Evolutionary conservation across 306 rosid species (phyloP).

Genomic region (Malus sylvestris): DNA sequence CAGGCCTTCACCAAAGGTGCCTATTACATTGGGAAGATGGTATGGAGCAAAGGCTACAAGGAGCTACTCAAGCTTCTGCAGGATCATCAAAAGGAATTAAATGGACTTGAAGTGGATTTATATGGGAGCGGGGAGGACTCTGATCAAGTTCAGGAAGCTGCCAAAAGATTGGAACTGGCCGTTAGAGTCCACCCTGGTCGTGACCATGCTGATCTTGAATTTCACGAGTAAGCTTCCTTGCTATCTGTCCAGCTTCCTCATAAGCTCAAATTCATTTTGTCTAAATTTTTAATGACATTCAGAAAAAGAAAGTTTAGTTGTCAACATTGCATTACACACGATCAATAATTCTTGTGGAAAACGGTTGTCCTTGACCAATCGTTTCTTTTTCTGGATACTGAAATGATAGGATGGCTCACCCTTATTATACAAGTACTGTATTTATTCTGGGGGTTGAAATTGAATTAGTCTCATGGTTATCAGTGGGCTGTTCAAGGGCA

Average conservation of each 20-base stretch:
- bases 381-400: background rate
- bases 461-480: background rate
- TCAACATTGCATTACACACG: background rate
- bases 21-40: constrained; percentile 93
- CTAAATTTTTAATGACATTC: background rate
- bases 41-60: constrained; percentile 94
- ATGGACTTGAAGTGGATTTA: constrained; percentile 75
- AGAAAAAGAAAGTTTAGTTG: background rate
- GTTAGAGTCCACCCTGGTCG: constrained; percentile 74
- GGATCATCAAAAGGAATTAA: constrained; percentile 55
- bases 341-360: background rate
- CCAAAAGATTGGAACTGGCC: constrained; percentile 46
- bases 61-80: constrained; percentile 72
- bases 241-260: background rate
- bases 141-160: constrained; percentile 58
- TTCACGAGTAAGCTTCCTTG: constrained; percentile 68
- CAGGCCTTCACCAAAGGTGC: constrained; percentile 69
- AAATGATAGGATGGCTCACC: background rate
- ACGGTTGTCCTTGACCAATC: background rate
- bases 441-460: background rate
- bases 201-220: constrained; percentile 76
- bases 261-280: background rate
- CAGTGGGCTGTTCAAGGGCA: background rate
- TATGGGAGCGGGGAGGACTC: constrained; percentile 95
- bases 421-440: background rate